Conservation (phyloP, 192 early-diverging fungal species). For the Rhizophlyctis rosea region DNA sequence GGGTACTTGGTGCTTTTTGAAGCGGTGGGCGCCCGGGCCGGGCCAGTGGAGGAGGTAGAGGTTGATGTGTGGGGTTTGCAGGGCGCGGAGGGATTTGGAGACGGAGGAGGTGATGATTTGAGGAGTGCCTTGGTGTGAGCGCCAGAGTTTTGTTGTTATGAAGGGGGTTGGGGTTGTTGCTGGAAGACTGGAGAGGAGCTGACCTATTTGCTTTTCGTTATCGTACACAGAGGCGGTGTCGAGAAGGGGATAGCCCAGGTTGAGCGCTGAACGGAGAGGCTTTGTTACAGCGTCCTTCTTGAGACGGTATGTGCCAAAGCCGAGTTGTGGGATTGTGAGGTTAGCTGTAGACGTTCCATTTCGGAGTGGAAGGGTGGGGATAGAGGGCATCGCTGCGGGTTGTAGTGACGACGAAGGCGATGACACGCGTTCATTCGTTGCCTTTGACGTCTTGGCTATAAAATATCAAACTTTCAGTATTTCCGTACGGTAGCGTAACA, state of each 20-base stretch:
- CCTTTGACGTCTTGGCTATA: no score
- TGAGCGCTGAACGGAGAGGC: conserved; percentile 23
- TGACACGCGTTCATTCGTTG: no score
- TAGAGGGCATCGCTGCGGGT: no score
- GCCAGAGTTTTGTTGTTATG: conserved; percentile 69
- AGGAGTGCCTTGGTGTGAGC: conserved; percentile 54
- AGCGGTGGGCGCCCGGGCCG: conserved; percentile 11
- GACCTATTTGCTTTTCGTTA: conserved; percentile 24
- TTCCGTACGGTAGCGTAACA: no score
- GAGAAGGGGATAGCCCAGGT: conserved; percentile 40
- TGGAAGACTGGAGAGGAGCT: conserved; percentile 10
- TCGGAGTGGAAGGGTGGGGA: no score
- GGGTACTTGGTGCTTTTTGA: conserved; percentile 14
- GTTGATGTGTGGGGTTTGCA: conserved; percentile 58
- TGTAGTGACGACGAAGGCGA: no score
- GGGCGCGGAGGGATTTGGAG: conserved; percentile 47
- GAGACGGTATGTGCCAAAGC: conserved; percentile 37
- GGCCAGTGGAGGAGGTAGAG: conserved; percentile 44
- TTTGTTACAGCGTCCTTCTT: conserved; percentile 16
- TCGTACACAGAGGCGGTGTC: conserved; percentile 41
- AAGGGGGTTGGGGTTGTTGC: conserved; percentile 42
- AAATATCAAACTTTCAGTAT: no score
- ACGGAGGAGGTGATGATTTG: conserved; percentile 42
- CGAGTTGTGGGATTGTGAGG: no score
- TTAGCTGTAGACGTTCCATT: no score